Conservation (phyloP, 106 monocot species). For the Dendrobium officinale region DNA sequence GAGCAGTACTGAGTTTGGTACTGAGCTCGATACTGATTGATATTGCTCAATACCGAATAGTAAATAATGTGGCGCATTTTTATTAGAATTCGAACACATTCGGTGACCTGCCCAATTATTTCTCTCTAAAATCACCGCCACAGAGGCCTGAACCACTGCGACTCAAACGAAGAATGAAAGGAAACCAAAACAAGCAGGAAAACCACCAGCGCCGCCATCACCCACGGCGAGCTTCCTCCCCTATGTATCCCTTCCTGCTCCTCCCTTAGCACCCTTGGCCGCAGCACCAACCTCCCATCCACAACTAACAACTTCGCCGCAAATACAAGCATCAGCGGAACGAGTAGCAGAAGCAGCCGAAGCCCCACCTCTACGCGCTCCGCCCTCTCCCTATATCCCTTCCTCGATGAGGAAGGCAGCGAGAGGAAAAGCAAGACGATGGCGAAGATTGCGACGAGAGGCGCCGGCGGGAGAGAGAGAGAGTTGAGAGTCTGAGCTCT, state of each 20-base stretch:
- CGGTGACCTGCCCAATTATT: too few relatives aligned
- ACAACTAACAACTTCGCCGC: conserved; percentile 12
- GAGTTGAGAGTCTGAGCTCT: conserved; percentile 27
- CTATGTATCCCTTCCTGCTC: conserved; percentile 34
- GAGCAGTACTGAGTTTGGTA: too few relatives aligned
- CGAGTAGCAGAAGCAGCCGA: conserved; percentile 33
- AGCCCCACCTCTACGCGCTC: conserved; percentile 30
- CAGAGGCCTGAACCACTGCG: conserved; percentile 29
- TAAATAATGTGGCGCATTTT: too few relatives aligned
- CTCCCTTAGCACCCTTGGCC: conserved; percentile 21
- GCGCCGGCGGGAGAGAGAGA: conserved; percentile 55
- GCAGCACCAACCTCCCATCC: conserved; percentile 18
- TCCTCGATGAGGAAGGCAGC: conserved; percentile 44
- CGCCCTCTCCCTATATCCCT: conserved; percentile 34
- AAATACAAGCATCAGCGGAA: conserved; percentile 36
- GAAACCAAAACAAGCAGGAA: conserved; percentile 51
- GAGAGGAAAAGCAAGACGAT: conserved; percentile 74
- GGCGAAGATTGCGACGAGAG: conserved; percentile 57
- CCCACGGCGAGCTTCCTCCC: conserved; percentile 70
- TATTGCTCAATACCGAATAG: too few relatives aligned
- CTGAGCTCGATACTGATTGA: too few relatives aligned
- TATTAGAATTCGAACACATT: too few relatives aligned
- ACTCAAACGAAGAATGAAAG: conserved; percentile 32
- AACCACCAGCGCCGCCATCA: conserved; percentile 44
- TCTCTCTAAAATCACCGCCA: conserved; percentile 9